Conservation (phyloP, 2,329 filamentous ascomycete genomes). For the Cercospora janseana region DNA sequence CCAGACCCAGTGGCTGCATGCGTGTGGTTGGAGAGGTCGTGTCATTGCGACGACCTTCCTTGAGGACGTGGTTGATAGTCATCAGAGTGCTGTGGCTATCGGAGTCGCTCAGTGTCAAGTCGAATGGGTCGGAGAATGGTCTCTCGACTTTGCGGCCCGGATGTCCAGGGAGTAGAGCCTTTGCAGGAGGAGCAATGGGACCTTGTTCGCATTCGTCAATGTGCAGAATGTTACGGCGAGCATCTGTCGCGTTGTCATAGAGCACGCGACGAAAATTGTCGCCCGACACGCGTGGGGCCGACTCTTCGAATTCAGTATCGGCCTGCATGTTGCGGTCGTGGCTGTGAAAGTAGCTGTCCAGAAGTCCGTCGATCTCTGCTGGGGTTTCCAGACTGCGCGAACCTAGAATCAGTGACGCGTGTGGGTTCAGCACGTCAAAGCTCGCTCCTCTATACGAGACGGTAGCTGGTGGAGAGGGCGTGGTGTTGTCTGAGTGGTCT, state of each 20-base stretch:
- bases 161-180: conserved; percentile 12
- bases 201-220: conserved; percentile 15
- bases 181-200: conserved; percentile 12
- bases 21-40: conserved; percentile 9
- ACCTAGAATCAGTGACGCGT: conserved; percentile 35
- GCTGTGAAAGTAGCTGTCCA: conserved; percentile 36
- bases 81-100: conserved; percentile 20
- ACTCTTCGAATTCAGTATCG: conserved; percentile 19
- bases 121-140: conserved; percentile 29
- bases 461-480: conserved; percentile 30
- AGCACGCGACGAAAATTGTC: conserved; percentile 28
- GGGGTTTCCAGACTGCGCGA: conserved; percentile 34
- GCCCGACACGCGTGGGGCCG: conserved; percentile 20
- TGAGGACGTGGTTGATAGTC: conserved; percentile 21
- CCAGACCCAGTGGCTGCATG: conserved; percentile 18
- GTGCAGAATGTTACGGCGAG: conserved; percentile 33
- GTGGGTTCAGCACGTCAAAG: conserved; percentile 39
- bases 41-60: conserved; percentile 19
- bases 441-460: conserved; percentile 36
- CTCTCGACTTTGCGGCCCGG: conserved; percentile 16
- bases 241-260: conserved; percentile 31
- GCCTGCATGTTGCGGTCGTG: conserved; percentile 16
- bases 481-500: conserved; percentile 26
- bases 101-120: conserved; percentile 31
- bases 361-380: conserved; percentile 36